Evolutionary conservation across 2,329 filamentous ascomycete genomes (phyloP).

Genomic region (Botryotinia convoluta): DNA sequence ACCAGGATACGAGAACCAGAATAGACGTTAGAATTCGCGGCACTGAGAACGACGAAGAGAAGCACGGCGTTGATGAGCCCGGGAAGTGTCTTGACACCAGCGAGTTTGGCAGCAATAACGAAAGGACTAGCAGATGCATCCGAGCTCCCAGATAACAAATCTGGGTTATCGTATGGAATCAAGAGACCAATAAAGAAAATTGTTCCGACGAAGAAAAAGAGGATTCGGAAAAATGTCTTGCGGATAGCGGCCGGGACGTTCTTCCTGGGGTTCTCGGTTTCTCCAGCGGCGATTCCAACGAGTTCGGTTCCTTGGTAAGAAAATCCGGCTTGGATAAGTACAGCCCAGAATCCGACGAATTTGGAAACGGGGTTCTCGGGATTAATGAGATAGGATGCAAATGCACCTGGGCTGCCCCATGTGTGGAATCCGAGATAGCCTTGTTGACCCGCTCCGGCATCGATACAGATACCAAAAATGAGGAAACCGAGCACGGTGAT

Average conservation of each 20-base stretch:
- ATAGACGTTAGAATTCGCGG: constrained; percentile 58
- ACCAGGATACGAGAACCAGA: constrained; percentile 57
- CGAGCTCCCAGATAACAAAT: constrained; percentile 52
- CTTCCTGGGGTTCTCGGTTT: constrained; percentile 60
- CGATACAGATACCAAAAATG: constrained; percentile 73
- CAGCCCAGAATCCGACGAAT: constrained; percentile 63
- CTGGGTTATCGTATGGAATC: constrained; percentile 53
- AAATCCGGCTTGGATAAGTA: constrained; percentile 49
- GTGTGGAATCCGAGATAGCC: constrained; percentile 57
- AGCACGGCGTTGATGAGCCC: constrained; percentile 62
- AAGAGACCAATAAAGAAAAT: constrained; percentile 57
- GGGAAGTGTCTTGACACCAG: constrained; percentile 53
- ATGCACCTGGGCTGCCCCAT: constrained; percentile 59
- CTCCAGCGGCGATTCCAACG: constrained; percentile 64
- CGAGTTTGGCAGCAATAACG: constrained; percentile 60
- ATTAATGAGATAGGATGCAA: constrained; percentile 61
- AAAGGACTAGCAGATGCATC: constrained; percentile 49
- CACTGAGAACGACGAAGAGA: constrained; percentile 56
- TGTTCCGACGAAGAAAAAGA: constrained; percentile 48
- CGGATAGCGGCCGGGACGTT: constrained; percentile 62
- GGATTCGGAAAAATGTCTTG: constrained; percentile 61
- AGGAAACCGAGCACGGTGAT: constrained; percentile 72
- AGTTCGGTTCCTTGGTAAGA: constrained; percentile 62
- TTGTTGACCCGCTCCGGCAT: constrained; percentile 63
- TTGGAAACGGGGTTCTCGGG: constrained; percentile 45